Conservation (phyloP, 1,284 basidiomycete genomes). For the Ustilago nuda region DNA sequence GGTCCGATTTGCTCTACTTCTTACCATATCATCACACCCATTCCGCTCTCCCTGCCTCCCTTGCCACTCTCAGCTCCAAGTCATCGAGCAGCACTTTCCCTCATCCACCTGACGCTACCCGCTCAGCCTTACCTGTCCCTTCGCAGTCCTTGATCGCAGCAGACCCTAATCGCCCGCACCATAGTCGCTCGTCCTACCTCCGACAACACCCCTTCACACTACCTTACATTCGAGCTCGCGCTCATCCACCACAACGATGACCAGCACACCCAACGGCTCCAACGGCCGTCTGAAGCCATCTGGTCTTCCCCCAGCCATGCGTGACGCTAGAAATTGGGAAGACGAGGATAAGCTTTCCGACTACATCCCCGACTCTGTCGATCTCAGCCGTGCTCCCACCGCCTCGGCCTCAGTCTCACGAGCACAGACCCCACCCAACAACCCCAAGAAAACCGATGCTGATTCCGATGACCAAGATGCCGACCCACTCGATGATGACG, state of each 20-base stretch:
- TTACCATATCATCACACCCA: not conserved
- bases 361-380: slow-evolving; percentile 55
- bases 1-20: not conserved
- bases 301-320: slow-evolving; percentile 38
- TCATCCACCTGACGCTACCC: not conserved
- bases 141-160: not conserved
- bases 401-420: slow-evolving; percentile 50
- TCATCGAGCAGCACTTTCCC: not conserved
- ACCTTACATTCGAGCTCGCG: not conserved
- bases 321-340: slow-evolving; percentile 50
- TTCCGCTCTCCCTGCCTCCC: not conserved
- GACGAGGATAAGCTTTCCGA: slow-evolving; percentile 65
- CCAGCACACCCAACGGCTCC: slow-evolving; percentile 27
- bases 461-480: slow-evolving; percentile 35
- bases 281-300: slow-evolving; percentile 47
- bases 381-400: slow-evolving; percentile 53
- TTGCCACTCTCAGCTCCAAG: not conserved
- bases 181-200: not conserved
- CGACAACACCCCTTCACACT: not conserved
- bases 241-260: slow-evolving; percentile 17
- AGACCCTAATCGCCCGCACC: not conserved
- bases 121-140: not conserved
- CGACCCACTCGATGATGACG: slow-evolving; percentile 43
- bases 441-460: slow-evolving; percentile 11
- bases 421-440: slow-evolving; percentile 42